These are phyloP conservation scores for Blastobotrys attinorum DNA, from an alignment of 805 yeast genomes.

Conservation along the genomic window DNA sequence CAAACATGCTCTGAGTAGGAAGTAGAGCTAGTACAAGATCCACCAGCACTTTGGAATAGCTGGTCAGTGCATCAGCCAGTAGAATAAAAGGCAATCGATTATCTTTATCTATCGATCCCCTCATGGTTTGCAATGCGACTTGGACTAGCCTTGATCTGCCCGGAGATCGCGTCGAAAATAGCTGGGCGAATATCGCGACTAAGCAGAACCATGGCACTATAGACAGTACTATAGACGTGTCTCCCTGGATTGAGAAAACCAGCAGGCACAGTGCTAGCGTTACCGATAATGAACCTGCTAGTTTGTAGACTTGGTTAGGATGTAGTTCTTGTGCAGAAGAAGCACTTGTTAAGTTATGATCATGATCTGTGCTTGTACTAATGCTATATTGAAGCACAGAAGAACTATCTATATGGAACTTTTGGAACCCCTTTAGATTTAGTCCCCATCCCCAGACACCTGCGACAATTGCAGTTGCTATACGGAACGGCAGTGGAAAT, in stretches of 20 bases:
- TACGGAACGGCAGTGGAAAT: constrained; percentile 43
- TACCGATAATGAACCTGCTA: neutral
- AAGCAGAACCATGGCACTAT: constrained; percentile 29
- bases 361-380: constrained; percentile 28
- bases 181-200: constrained; percentile 29
- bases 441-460: constrained; percentile 31
- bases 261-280: constrained; percentile 19
- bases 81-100: constrained; percentile 70
- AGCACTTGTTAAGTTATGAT: constrained; percentile 29
- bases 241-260: constrained; percentile 23
- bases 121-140: constrained; percentile 40
- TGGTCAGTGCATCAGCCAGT: constrained; percentile 75
- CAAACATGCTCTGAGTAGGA: constrained; percentile 17
- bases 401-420: constrained; percentile 21
- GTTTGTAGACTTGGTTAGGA: neutral
- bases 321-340: constrained; percentile 21
- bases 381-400: constrained; percentile 19
- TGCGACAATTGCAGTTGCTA: constrained; percentile 19
- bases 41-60: constrained; percentile 67
- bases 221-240: constrained; percentile 29
- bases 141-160: constrained; percentile 35
- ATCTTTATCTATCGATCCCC: constrained; percentile 53
- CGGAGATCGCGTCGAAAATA: constrained; percentile 32
- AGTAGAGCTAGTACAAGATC: constrained; percentile 53
- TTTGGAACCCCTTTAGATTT: constrained; percentile 22